Percentiles rank a stretch among this genome's conserved stretches.
Evolutionary conservation across 1,284 basidiomycete species (phyloP).

Genomic region (Pterula multifida): DNA sequence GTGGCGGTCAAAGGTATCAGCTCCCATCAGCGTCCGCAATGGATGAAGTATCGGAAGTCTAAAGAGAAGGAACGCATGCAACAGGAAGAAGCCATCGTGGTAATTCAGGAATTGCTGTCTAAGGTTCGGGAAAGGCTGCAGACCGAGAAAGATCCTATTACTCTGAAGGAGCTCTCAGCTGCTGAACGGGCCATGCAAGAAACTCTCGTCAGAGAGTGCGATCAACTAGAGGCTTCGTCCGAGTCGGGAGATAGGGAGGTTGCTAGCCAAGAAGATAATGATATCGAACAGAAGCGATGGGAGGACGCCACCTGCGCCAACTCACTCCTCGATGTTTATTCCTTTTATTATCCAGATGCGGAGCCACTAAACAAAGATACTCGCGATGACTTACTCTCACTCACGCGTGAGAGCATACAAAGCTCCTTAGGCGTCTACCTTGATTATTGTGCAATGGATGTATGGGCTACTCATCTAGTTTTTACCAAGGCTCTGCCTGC

Average conservation of each 20-base stretch:
- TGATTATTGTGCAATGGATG: constrained; percentile 84
- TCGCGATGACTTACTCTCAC: constrained; percentile 69
- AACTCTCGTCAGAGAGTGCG: background rate
- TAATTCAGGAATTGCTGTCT: constrained; percentile 35
- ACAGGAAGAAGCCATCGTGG: constrained; percentile 48
- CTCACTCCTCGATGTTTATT: constrained; percentile 86
- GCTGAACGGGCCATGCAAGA: background rate
- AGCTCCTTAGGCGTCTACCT: constrained; percentile 68
- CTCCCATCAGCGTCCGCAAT: constrained; percentile 87
- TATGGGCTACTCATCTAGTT: constrained; percentile 76
- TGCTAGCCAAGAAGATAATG: constrained; percentile 22
- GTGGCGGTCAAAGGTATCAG: constrained; percentile 93
- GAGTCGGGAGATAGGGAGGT: constrained; percentile 15
- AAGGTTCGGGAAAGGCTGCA: constrained; percentile 35
- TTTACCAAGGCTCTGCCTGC: constrained; percentile 74
- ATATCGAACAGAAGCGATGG: constrained; percentile 56
- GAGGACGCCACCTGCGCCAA: constrained; percentile 90
- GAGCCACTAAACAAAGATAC: constrained; percentile 74
- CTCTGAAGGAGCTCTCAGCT: background rate
- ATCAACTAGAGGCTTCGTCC: constrained; percentile 6
- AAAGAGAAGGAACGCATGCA: constrained; percentile 40
- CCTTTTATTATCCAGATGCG: constrained; percentile 65
- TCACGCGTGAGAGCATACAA: constrained; percentile 51
- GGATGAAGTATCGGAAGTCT: constrained; percentile 73
- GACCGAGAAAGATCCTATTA: background rate